These are phyloP conservation scores for Lentinula edodes DNA, from an alignment of 768 basidiomycete genomes.

Conservation along the genomic window DNA sequence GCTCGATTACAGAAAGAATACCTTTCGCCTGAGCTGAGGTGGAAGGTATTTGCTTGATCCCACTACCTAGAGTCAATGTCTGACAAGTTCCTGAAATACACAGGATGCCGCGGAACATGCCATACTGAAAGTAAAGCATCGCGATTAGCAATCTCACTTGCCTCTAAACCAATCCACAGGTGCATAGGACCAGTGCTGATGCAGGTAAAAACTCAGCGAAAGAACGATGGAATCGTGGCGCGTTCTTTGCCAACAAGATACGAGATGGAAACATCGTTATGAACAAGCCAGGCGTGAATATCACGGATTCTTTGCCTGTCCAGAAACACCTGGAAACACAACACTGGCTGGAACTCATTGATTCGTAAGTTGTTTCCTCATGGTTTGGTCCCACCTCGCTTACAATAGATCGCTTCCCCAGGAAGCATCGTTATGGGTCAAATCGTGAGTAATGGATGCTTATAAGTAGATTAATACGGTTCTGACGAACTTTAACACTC, in stretches of 20 bases:
- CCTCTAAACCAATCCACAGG: constrained; percentile 16
- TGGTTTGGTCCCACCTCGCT: neutral
- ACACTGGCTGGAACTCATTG: constrained; percentile 61
- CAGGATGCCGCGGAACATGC: constrained; percentile 31
- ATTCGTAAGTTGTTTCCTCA: constrained; percentile 32
- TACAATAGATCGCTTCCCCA: constrained; percentile 8
- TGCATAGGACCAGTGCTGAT: constrained; percentile 35
- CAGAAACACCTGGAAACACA: constrained; percentile 51
- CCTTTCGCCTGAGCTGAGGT: constrained; percentile 5
- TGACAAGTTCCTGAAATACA: neutral
- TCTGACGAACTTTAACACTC: neutral
- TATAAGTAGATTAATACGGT: neutral
- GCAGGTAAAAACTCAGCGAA: constrained; percentile 39
- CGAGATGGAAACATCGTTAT: constrained; percentile 35
- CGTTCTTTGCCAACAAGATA: constrained; percentile 33
- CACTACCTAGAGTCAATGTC: neutral
- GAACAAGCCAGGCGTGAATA: constrained; percentile 14
- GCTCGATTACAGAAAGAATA: constrained; percentile 4
- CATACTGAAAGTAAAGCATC: constrained; percentile 26
- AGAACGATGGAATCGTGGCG: constrained; percentile 43
- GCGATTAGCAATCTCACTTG: neutral
- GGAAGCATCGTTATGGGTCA: constrained; percentile 60
- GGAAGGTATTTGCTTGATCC: neutral
- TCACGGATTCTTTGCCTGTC: constrained; percentile 11
- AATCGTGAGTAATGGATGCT: constrained; percentile 33